Conservation (phyloP, 2,329 filamentous ascomycete species). For the Didymella pomorum region DNA sequence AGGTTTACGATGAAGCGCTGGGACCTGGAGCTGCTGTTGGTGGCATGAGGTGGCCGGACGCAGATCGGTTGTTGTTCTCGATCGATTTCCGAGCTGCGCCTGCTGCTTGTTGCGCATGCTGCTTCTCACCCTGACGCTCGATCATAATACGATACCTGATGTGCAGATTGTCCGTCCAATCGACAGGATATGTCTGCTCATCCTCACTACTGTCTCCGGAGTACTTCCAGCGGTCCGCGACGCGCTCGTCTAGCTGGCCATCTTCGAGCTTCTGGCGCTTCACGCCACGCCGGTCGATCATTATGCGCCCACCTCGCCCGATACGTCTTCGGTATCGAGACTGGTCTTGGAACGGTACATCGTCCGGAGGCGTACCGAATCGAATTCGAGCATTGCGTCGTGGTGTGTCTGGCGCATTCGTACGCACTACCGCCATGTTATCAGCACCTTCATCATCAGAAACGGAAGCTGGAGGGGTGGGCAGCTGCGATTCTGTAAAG, state of each 20-base stretch:
- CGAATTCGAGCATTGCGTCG: constrained; percentile 45
- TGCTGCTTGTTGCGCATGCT: constrained; percentile 37
- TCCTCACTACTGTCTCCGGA: constrained; percentile 86
- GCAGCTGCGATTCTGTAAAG: constrained; percentile 51
- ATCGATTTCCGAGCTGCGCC: constrained; percentile 36
- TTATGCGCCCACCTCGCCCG: constrained; percentile 82
- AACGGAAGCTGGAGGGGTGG: constrained; percentile 58
- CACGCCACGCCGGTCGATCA: constrained; percentile 84
- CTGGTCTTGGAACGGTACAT: constrained; percentile 49
- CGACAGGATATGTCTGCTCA: constrained; percentile 75
- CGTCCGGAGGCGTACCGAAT: constrained; percentile 50
- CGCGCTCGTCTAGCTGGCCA: constrained; percentile 40
- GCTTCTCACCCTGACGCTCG: constrained; percentile 53
- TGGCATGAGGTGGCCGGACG: constrained; percentile 47
- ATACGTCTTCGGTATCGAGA: constrained; percentile 83
- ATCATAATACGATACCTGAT: constrained; percentile 65
- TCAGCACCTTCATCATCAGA: constrained; percentile 55
- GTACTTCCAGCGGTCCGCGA: constrained; percentile 73
- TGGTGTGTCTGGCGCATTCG: constrained; percentile 34
- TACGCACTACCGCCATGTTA: constrained; percentile 49
- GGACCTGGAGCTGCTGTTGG: constrained; percentile 31
- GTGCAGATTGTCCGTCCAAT: constrained; percentile 69
- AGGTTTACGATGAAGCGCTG: constrained; percentile 12
- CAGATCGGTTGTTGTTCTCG: constrained; percentile 48
- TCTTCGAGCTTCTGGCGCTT: constrained; percentile 54